These are phyloP conservation scores for Tuber aestivum DNA, from an alignment of 495 filamentous ascomycete species.

Conservation along the genomic window DNA sequence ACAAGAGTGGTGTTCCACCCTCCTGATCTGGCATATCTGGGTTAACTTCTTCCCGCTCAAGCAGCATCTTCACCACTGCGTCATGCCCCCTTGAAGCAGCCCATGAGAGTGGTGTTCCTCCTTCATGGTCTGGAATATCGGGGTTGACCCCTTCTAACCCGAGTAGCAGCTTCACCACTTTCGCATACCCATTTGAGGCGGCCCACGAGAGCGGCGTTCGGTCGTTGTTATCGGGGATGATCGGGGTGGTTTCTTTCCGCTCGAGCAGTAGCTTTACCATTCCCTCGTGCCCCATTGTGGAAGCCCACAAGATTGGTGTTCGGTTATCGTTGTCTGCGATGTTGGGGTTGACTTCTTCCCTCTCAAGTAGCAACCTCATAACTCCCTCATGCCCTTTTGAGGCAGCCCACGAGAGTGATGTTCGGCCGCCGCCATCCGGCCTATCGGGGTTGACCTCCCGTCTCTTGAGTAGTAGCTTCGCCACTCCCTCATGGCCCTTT, in stretches of 20 bases:
- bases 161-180: too few species aligned
- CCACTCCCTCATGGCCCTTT: not conserved
- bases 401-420: constrained; percentile 17
- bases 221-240: not conserved
- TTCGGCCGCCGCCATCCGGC: constrained; percentile 35
- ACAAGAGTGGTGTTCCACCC: constrained; percentile 44
- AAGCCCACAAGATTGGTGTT: constrained; percentile 41
- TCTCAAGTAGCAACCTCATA: too few species aligned
- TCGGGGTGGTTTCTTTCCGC: not conserved
- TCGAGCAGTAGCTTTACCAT: constrained; percentile 33
- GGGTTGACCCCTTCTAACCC: too few species aligned
- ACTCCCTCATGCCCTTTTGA: too few species aligned
- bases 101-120: constrained; percentile 14
- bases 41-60: constrained; percentile 21
- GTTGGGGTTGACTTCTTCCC: too few species aligned
- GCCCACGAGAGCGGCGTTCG: too few species aligned
- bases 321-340: constrained; percentile 14
- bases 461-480: not conserved
- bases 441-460: constrained; percentile 16
- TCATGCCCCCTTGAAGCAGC: constrained; percentile 39
- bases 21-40: constrained; percentile 21
- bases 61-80: constrained; percentile 33
- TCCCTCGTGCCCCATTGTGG: too few species aligned
- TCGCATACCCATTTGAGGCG: too few species aligned
- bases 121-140: too few species aligned